These are phyloP conservation scores for Monosiga brevicollis DNA, from an alignment of 78 protist genomes.

Conservation along the genomic window DNA sequence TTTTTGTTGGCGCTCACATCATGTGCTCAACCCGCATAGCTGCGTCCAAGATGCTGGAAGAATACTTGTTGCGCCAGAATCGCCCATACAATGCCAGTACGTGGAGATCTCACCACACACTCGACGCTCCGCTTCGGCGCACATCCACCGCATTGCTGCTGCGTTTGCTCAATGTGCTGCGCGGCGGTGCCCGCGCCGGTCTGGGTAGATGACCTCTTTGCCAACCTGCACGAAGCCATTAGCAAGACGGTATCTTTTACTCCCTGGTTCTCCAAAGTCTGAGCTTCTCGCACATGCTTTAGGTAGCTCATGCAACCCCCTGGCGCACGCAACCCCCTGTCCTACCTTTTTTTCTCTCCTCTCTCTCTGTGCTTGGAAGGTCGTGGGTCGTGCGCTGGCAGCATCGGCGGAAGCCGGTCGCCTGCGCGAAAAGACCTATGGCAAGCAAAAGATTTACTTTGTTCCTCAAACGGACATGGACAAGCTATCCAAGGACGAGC, in stretches of 20 bases:
- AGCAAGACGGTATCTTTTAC: not conserved
- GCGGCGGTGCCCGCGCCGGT: not conserved
- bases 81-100: not conserved
- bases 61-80: not conserved
- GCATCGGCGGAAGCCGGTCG: not conserved
- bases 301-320: too few species aligned
- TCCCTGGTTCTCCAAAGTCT: too few species aligned
- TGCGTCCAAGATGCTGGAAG: not conserved
- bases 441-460: not conserved
- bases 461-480: not conserved
- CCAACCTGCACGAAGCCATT: not conserved
- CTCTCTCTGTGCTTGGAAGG: too few species aligned
- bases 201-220: not conserved
- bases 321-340: too few species aligned
- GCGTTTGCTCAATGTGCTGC: too few species aligned
- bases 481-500: not conserved
- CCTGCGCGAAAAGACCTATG: not conserved
- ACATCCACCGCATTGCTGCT: too few species aligned
- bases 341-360: too few species aligned
- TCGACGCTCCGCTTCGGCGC: too few species aligned
- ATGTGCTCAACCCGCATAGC: not conserved
- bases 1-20: not conserved
- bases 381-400: not conserved
- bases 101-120: too few species aligned
- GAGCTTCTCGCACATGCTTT: too few species aligned